phyloP scores from a whole-genome alignment of 2,329 filamentous ascomycete species.

The Ophiocordyceps camponoti-saundersi region DNA sequence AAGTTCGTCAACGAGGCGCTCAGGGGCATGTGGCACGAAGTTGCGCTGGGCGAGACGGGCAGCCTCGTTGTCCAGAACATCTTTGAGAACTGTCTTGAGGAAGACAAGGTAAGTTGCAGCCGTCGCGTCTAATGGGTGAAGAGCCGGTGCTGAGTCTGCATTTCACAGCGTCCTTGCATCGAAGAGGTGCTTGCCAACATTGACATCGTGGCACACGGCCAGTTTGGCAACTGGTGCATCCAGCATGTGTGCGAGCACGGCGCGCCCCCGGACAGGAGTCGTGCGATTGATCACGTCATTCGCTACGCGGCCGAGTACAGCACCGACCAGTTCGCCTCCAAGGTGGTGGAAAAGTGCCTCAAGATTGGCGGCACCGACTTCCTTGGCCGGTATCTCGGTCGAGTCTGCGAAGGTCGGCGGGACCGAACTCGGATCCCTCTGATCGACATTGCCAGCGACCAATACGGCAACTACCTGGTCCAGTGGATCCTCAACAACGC shows the following conservation, averaged over 20 bases:
- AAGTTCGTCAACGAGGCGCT: conserved; percentile 92
- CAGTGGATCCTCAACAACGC: conserved; percentile 93
- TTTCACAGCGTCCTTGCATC: conserved; percentile 73
- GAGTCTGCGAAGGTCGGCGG: conserved; percentile 77
- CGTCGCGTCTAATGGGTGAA: background rate
- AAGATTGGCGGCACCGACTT: conserved; percentile 92
- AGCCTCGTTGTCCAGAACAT: conserved; percentile 98
- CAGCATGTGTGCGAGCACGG: conserved; percentile 98
- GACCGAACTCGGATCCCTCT: conserved; percentile 91
- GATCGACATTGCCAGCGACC: conserved; percentile 95
- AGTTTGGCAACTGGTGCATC: conserved; percentile 99
- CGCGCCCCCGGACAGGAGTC: conserved; percentile 73
- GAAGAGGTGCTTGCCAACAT: conserved; percentile 92
- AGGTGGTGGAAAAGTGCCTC: conserved; percentile 96
- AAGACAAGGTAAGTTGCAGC: conserved; percentile 65
- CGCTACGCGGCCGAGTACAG: conserved; percentile 90
- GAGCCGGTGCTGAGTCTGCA: conserved; percentile 4
- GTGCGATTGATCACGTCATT: conserved; percentile 90
- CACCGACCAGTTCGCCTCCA: conserved; percentile 97
- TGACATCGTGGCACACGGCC: conserved; percentile 88
- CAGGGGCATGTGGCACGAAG: conserved; percentile 95
- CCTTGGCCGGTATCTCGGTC: conserved; percentile 77
- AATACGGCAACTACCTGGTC: conserved; percentile 96
- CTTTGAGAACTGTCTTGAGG: conserved; percentile 96
- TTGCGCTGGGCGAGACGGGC: conserved; percentile 90